Base-by-base conservation (phyloP, 2,329 filamentous ascomycete species). In the Sporothrix globosa region DNA sequence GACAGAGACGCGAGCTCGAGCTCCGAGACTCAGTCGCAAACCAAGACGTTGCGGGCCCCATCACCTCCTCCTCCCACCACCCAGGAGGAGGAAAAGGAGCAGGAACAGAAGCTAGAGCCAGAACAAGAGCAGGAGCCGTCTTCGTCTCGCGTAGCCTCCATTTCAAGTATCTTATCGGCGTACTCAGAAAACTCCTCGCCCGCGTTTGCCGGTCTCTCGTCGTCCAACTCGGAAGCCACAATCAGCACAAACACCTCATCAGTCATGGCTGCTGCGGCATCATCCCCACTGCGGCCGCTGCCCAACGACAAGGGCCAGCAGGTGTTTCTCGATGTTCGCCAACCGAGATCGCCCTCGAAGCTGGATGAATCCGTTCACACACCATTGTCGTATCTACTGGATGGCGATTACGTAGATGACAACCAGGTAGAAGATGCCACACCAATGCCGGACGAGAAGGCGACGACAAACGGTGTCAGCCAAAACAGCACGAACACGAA, bases 161-260 rank as follows among this genome's bases (percentile, higher is more conserved):
- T 88, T 67, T 85, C 82, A 17, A 88, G 85, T 75, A 78, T 88
- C 13, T 74, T 88, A 48, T 87, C 85, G 13, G 85, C 86, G 24
- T 88, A 88, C 75, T 84, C 84, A 67, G 79, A 70, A 27, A 68
- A 66, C 9, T 72, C 72, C 2, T 72, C 70, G 7, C 71, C 70
- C 5, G 53, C 24, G 0, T 65, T 56, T 1, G 54, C 63, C 10
- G 72, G 41, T 24, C 27, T 63, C 10, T 74, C 73, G 2, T 73
- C 72, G 24, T 73, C 72, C 3, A 67, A 81, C 3, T 83, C 82
- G 21, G 80, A 82, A 69, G 81, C 78, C 58, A 80, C 78, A 44
- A 72, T 75, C 52, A 77, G 75, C 72, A 81, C 80, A 58, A 80
- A 79, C 72, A 77, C 78, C 56, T 80, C 78, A 60, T 73, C 79